Base-by-base conservation (phyloP, 257 asterid genomes). In the Solanum gracilifrons region DNA sequence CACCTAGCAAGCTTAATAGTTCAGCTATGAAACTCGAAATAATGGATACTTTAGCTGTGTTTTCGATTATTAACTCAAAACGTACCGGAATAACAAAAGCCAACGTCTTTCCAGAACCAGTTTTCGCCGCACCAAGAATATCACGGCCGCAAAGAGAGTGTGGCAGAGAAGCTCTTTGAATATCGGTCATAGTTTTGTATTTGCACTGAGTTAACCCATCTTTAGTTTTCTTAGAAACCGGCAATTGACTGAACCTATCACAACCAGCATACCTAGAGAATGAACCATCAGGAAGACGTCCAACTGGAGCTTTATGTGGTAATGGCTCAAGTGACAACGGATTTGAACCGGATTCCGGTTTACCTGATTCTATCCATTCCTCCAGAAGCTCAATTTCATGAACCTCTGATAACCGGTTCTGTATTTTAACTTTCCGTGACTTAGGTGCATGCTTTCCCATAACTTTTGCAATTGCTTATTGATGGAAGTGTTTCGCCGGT, bases 81-180 rank as follows among this genome's bases (percentile, higher is more conserved):
- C 82, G 27, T 60, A 97, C 99, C 91, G 98, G 98, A 73, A 97
- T 91, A 86, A 96, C 86, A 82, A 97, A 96, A 76, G 99, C 99
- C 76, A 97, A 83, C 0, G 99, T 96, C 92, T 97, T 97, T 1
- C 99, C 99, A 3, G 99, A 97, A 36, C 99, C 99, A 37, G 98
- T 97, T 91, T 97, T 96, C 2, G 99, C 99, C 27, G 99, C 99
- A 6, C 99, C 99, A 33, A 97, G 96, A 43, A 97, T 93, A 87
- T 97, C 98, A 21, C 98, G 93, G 23, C 97, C 99, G 84, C 95
- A 97, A 68, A 97, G 95, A 3, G 99, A 92, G 58, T 97, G 99
- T 6, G 99, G 99, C 27, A 97, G 88, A 8, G 99, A 94, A 80
- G 99, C 99, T 90, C 99, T 92, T 92, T 97, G 99, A 75, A 97